Percentiles rank a stretch among this genome's conserved stretches.
These are phyloP conservation scores for Tolypocladium guangdongense DNA, from an alignment of 2,329 filamentous ascomycete species.

Conservation along the genomic window DNA sequence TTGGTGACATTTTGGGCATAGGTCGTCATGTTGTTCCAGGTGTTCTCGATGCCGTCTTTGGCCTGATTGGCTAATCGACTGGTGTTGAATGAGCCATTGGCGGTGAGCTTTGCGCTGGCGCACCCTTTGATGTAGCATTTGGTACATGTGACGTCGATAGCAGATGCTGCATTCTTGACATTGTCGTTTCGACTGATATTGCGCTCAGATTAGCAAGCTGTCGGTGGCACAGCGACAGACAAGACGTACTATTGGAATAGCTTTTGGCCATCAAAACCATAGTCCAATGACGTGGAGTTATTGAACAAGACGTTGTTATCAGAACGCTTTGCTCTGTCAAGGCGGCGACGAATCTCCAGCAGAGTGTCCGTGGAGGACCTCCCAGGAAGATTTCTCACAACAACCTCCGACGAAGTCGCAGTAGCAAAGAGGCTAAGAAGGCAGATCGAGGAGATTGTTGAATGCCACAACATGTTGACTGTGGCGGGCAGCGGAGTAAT, in stretches of 20 bases:
- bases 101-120: conserved; percentile 11
- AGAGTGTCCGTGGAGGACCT: conserved; percentile 4
- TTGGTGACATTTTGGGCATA: conserved; percentile 13
- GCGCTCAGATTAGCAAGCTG: neutral
- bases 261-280: conserved; percentile 1
- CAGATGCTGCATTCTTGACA: neutral
- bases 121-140: conserved; percentile 7
- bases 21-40: conserved; percentile 23
- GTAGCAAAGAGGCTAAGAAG: neutral
- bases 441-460: neutral
- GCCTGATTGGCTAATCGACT: conserved; percentile 14
- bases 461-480: neutral
- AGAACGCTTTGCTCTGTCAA: conserved; percentile 1
- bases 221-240: neutral
- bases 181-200: neutral
- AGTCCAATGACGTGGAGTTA: conserved; percentile 4
- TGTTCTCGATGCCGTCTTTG: conserved; percentile 17
- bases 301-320: conserved; percentile 5
- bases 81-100: conserved; percentile 30
- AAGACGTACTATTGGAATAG: conserved; percentile 6
- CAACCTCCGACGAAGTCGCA: conserved; percentile 1
- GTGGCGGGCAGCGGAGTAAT: no score
- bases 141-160: conserved; percentile 9
- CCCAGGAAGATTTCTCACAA: conserved; percentile 5
- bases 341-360: conserved; percentile 5